These are phyloP conservation scores for Lodderomyces margitis DNA, from an alignment of 1,139 yeast species.

Conservation along the genomic window DNA sequence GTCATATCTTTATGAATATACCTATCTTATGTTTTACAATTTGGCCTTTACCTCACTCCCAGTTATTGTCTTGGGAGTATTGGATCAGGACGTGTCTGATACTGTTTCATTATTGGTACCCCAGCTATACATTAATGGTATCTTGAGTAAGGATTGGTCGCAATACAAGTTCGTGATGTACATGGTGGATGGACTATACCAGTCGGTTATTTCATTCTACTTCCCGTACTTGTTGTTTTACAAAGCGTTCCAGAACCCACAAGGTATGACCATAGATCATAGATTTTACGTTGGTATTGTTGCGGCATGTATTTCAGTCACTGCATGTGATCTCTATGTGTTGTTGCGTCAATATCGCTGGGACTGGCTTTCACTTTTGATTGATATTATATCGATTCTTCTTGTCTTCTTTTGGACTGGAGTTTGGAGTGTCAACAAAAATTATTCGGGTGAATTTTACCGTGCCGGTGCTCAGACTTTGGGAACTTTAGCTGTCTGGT, in stretches of 20 bases:
- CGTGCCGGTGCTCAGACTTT: constrained; percentile 54
- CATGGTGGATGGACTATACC: constrained; percentile 60
- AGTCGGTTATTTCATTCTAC: constrained; percentile 54
- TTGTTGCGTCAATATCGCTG: constrained; percentile 56
- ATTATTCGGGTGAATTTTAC: constrained; percentile 46
- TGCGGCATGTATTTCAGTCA: constrained; percentile 47
- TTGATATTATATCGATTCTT: constrained; percentile 48
- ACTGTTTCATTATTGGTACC: constrained; percentile 57
- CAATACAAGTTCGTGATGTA: constrained; percentile 52
- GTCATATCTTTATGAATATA: constrained; percentile 59
- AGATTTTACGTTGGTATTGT: constrained; percentile 58
- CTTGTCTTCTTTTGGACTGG: constrained; percentile 64
- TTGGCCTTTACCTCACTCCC: constrained; percentile 66
- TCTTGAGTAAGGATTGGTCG: constrained; percentile 53
- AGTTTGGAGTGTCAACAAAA: constrained; percentile 50
- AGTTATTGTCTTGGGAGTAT: constrained; percentile 55
- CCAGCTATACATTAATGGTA: constrained; percentile 56
- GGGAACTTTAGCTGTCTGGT: constrained; percentile 55
- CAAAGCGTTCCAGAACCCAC: constrained; percentile 43
- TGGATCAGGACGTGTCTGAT: constrained; percentile 63
- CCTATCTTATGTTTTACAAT: constrained; percentile 62
- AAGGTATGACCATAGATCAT: constrained; percentile 54
- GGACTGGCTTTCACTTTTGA: constrained; percentile 57
- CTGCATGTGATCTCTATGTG: constrained; percentile 54
- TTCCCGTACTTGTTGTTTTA: constrained; percentile 53